Evolutionary conservation across 495 filamentous ascomycete species (phyloP).

Genomic region (Aspergillus coremiiformis): DNA sequence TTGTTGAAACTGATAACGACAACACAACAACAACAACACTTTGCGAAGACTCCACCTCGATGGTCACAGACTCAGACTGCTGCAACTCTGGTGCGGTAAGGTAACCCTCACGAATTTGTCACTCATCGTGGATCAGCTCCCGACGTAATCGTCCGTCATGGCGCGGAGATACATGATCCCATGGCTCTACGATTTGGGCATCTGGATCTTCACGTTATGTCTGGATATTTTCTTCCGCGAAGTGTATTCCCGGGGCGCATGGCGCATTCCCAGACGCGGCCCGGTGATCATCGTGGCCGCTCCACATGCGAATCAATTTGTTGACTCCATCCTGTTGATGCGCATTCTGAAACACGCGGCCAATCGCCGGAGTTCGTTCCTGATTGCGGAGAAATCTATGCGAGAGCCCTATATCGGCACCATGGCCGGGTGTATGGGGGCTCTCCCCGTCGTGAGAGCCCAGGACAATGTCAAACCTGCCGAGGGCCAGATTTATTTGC

Average conservation of each 20-base stretch:
- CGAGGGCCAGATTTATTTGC: constrained; percentile 76
- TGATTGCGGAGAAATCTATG: constrained; percentile 94
- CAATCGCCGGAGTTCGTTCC: constrained; percentile 78
- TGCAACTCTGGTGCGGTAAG: too few species aligned
- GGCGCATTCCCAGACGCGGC: constrained; percentile 80
- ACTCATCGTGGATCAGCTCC: too few species aligned
- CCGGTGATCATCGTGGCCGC: constrained; percentile 97
- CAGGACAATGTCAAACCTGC: constrained; percentile 80
- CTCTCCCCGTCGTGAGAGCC: constrained; percentile 87
- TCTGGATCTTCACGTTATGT: constrained; percentile 77
- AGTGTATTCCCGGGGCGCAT: constrained; percentile 87
- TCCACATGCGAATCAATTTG: constrained; percentile 98
- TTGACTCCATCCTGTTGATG: constrained; percentile 91
- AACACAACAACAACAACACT: too few species aligned
- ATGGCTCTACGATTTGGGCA: constrained; percentile 73
- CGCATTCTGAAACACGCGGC: constrained; percentile 78
- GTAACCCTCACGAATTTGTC: too few species aligned
- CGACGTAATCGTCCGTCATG: not conserved
- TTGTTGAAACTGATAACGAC: too few species aligned
- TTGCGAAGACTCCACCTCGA: too few species aligned
- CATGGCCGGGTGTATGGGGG: constrained; percentile 68
- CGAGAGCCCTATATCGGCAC: constrained; percentile 77
- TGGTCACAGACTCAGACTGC: too few species aligned
- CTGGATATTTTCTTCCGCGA: constrained; percentile 96
- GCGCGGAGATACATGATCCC: constrained; percentile 37